A percentile compares a stretch with the other conserved stretches of the same genome.
phyloP scores from a whole-genome alignment of 768 basidiomycete genomes.

The Pisolithus marmoratus region DNA sequence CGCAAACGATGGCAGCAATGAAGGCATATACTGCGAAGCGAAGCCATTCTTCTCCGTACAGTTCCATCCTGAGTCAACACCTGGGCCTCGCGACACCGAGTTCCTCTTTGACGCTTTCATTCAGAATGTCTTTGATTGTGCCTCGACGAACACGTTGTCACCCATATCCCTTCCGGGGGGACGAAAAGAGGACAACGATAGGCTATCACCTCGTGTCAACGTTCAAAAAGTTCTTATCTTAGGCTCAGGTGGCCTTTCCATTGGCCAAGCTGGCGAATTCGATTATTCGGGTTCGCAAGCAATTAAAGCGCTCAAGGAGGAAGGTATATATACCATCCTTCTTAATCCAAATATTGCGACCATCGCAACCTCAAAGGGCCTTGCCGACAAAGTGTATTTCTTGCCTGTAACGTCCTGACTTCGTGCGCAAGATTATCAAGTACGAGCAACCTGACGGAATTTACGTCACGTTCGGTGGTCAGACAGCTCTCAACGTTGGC shows the following conservation, averaged over 20 bases:
- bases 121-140: conserved; percentile 75
- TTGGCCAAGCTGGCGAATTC: conserved; percentile 99
- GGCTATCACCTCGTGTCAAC: conserved; percentile 59
- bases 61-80: conserved; percentile 97
- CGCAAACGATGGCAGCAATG: conserved; percentile 96
- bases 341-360: conserved; percentile 99
- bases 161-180: conserved; percentile 73
- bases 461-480: conserved; percentile 97
- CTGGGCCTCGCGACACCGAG: conserved; percentile 96
- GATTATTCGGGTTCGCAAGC: conserved; percentile 99
- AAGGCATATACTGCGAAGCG: conserved; percentile 90
- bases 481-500: conserved; percentile 94
- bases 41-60: conserved; percentile 99
- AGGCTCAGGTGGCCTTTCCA: conserved; percentile 95
- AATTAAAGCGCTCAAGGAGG: conserved; percentile 98
- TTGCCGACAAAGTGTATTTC: conserved; percentile 99
- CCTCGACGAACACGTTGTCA: conserved; percentile 43
- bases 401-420: conserved; percentile 96
- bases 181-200: conserved; percentile 79
- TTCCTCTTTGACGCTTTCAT: conserved; percentile 99
- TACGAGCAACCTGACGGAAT: conserved; percentile 99
- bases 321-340: conserved; percentile 98
- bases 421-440: conserved; percentile 96
- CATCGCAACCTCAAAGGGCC: conserved; percentile 93
- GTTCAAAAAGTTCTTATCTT: conserved; percentile 95